Evolutionary conservation across 2,329 filamentous ascomycete species (phyloP), one percentile per base, ranked within the genome.

Genomic region (Thielaviopsis cerberus): DNA sequence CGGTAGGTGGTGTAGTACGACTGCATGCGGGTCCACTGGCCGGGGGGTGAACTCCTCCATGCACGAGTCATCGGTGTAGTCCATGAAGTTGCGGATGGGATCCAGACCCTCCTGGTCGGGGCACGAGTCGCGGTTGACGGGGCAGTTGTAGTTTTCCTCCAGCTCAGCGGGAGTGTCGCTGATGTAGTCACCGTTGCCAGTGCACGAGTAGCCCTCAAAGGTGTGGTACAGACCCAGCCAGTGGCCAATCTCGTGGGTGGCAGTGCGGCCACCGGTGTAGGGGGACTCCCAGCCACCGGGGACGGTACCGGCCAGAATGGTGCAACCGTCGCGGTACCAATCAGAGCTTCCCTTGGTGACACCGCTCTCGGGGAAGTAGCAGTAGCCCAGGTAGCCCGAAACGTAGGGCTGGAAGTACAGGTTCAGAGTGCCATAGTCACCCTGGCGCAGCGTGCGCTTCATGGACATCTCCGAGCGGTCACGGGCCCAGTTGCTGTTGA

Each of bases 191-290:
- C 71, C 72, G 51, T 54, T 61, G 6, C 66, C 64, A 17, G 17
- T 62, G 63, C 70, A 70, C 1, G 41, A 48, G 60, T 70, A 71
- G 51, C 70, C 72, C 61, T 74, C 64, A 65, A 76, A 76, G 52
- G 73, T 74, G 65, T 76, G 74, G 63, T 68, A 69, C 24, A 76
- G 69, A 55, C 73, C 73, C 56, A 76, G 65, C 73, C 73, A 76
- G 67, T 76, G 74, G 17, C 74, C 74, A 51, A 72, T 66, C 65
- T 76, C 74, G 66, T 75, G 73, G 37, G 63, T 64, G 26, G 62
- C 63, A 3, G 67, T 67, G 62, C 65, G 66, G 20, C 69, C 68
- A n/a, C 65, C 63, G 63, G 68, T 65, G 62, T 64, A 70, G 61
- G 72, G 68, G 30, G 64, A 61, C 22, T 64, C 63, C 34, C 63